Evolutionary conservation across 805 yeast genomes (phyloP).

Genomic region (Tetrapisispora fleetii): DNA sequence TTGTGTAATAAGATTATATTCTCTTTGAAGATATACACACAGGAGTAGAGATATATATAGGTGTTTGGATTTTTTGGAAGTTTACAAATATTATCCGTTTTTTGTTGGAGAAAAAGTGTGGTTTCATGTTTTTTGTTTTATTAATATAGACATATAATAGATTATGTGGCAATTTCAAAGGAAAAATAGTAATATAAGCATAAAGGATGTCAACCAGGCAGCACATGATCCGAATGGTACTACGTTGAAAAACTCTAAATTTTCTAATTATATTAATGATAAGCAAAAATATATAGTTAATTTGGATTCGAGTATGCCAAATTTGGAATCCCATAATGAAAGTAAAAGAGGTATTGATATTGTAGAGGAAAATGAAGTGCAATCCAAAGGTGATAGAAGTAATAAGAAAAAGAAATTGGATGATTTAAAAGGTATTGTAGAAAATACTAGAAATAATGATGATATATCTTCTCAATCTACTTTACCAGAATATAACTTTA

Average conservation of each 20-base stretch:
- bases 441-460: neutral
- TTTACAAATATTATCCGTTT: no score
- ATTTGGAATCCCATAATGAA: neutral
- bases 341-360: neutral
- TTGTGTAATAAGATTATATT: no score
- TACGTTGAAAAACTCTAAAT: neutral
- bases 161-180: neutral
- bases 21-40: neutral
- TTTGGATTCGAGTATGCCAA: neutral
- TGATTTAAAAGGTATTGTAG: neutral
- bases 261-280: neutral
- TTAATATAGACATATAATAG: neutral
- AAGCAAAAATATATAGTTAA: neutral
- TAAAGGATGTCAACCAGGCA: neutral
- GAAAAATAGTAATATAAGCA: neutral
- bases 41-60: neutral
- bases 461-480: neutral
- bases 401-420: neutral
- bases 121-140: neutral
- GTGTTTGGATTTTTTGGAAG: neutral
- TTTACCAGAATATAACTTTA: constrained; percentile 39
- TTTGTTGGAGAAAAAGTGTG: neutral
- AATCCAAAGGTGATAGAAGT: neutral
- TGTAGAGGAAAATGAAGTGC: neutral
- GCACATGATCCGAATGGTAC: no score